Conservation (phyloP, 1,139 yeast genomes). For the Yamadazyma taylorii region DNA sequence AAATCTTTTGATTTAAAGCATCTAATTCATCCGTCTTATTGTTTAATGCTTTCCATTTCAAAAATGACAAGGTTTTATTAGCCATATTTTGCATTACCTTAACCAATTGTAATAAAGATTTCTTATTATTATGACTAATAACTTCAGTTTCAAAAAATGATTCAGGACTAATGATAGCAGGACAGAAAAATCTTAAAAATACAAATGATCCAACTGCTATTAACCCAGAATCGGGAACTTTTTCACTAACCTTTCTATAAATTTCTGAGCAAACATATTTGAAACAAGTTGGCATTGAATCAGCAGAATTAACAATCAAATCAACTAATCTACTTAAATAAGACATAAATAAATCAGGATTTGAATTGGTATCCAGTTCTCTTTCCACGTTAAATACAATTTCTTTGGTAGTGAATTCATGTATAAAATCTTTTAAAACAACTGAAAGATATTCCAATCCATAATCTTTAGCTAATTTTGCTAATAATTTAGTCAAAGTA, state of each 20-base stretch:
- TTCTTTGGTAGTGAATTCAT: constrained; percentile 49
- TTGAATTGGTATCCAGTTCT: constrained; percentile 20
- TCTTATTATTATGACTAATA: constrained; percentile 51
- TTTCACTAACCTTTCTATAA: constrained; percentile 57
- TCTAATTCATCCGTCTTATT: constrained; percentile 42
- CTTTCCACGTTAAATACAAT: constrained; percentile 72
- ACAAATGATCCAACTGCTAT: constrained; percentile 87
- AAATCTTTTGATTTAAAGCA: constrained; percentile 45
- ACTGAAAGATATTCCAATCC: constrained; percentile 59
- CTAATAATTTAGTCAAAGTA: constrained; percentile 74
- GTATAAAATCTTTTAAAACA: constrained; percentile 56
- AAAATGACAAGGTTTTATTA: constrained; percentile 62
- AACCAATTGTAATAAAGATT: constrained; percentile 79
- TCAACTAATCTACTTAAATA: constrained; percentile 62
- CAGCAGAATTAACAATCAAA: constrained; percentile 56
- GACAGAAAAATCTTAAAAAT: constrained; percentile 83
- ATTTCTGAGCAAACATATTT: constrained; percentile 75
- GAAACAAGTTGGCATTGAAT: constrained; percentile 68
- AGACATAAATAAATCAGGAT: constrained; percentile 50
- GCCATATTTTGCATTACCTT: constrained; percentile 87
- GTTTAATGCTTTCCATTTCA: constrained; percentile 60
- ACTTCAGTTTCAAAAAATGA: constrained; percentile 52
- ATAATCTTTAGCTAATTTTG: constrained; percentile 65
- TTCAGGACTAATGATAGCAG: constrained; percentile 90
- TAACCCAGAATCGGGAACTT: constrained; percentile 66